Evolutionary conservation across 805 yeast genomes (phyloP), one percentile per base, ranked within the genome.

Genomic region (Candida quercuum): DNA sequence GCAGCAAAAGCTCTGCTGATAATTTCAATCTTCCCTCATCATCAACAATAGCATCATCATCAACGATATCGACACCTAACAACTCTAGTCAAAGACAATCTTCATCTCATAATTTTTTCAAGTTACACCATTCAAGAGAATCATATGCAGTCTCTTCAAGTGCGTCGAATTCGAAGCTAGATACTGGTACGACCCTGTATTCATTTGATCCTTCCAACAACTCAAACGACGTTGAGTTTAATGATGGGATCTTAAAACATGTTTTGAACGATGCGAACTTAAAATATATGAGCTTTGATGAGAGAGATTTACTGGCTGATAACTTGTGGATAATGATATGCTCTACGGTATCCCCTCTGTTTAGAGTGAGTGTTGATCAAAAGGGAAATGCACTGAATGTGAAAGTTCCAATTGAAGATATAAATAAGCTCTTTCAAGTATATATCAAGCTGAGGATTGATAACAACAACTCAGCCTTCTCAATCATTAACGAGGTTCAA

Each of bases 331-430:
- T 66, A 2, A 52, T 72, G 7, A 55, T 78, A 1, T 57, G 67
- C 9, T 52, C 65, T 3, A 49, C 67, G 6, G 60, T 71, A 0
- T 51, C 64, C 18, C 73, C 80, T 1, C 43, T 78, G 8, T 78
- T 77, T 47, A 52, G 54, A 35, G 70, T 74, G n/a, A 74, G 69
- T 22, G n/a, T n/a, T n/a, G 59, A 61, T 4, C 18, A 35, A 12
- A 21, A 26, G 10, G 27, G 36, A 1, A 35, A 38, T 12, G 4
- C 5, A 19, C 27, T 50, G 11, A 48, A 40, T 27, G 46, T 76
- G 27, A 61, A 70, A 15, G 68, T 71, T 0, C 78, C 82, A 0
- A 67, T 78, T 3, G 85, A 78, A 44, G 81, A 78, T 48, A 56
- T 73, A 17, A 77, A 76, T 47, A 67, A 65, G 32, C 56, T 76